Base-by-base conservation (phyloP, 257 asterid genomes). In the Ocimum tenuiflorum region DNA sequence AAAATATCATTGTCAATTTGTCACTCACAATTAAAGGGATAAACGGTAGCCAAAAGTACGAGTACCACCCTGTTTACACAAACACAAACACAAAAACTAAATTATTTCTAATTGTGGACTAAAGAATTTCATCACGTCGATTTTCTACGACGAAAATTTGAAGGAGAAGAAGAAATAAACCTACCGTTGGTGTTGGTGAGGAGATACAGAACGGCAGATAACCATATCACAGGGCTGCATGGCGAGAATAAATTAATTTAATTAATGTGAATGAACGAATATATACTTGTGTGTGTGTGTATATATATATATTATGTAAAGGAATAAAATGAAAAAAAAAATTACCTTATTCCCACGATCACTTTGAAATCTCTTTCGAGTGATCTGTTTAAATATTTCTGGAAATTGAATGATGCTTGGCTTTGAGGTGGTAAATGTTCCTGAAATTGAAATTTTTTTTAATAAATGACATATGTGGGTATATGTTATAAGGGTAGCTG, bases 121-220 rank as follows among this genome's bases (percentile, higher is more conserved):
- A 49, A 6, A 47, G 53, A 3, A 49, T 19, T 9, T 18, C 22
- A 7, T 8, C 22, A 3, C 7, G 5, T 20, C 4, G 1, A n/a
- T 24, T 24, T 24, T 24, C 31, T 4, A 24, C 1, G 31, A 1
- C 31, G 31, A 24, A 4, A 24, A 24, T 1, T 24, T 4, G 36
- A 9, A 23, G 23, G 7, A 36, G 0, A 3, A 10, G 7, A 11
- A n/a, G n/a, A n/a, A n/a, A n/a, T n/a, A n/a, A 1, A 7, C 86
- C 79, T 22, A 89, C 96, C 99, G 17, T 92, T 90, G 65, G 99
- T 89, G 74, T 92, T 87, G 73, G 88, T 85, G 64, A 92, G 96
- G 22, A 92, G 81, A 68, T 85, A 74, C 15, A 87, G 27, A 31
- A 89, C 84, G 10, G 94, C 96, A 43, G 74, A 77, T 1, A 89